Evolutionary conservation across 2,329 filamentous ascomycete genomes (phyloP).

Genomic region (Claviceps monticola): DNA sequence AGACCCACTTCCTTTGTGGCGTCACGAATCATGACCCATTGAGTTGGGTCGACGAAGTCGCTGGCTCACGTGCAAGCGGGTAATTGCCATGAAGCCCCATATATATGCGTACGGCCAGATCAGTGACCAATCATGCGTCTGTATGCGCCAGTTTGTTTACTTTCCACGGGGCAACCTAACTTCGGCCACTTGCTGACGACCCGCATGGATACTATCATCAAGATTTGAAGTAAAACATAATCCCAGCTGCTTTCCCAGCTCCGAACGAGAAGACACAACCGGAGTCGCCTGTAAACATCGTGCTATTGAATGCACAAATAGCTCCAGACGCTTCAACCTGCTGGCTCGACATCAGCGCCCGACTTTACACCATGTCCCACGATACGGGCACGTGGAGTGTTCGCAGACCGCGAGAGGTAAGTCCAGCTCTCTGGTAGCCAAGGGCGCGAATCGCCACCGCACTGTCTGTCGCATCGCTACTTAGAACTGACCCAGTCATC

Average conservation of each 20-base stretch:
- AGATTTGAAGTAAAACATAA: background rate
- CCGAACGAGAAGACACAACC: constrained; percentile 1
- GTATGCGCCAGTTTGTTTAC: constrained; percentile 25
- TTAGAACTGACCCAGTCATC: background rate
- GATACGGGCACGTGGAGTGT: constrained; percentile 82
- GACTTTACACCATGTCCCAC: constrained; percentile 54
- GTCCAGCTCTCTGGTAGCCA: constrained; percentile 13
- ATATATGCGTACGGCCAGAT: too few species aligned
- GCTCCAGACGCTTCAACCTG: background rate
- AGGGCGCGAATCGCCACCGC: background rate
- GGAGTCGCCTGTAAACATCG: background rate
- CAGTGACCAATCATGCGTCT: constrained; percentile 14
- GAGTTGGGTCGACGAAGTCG: background rate
- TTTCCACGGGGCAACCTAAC: constrained; percentile 28
- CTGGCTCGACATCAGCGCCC: background rate
- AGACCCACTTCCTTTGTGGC: too few species aligned
- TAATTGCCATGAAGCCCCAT: too few species aligned
- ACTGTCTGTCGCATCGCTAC: constrained; percentile 8
- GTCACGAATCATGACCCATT: too few species aligned
- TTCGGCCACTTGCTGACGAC: constrained; percentile 3
- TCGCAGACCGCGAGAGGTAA: constrained; percentile 79
- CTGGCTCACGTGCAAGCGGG: constrained; percentile 12
- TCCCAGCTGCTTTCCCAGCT: background rate
- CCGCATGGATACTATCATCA: background rate
- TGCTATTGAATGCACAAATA: background rate